Base-by-base conservation (phyloP, 2,329 filamentous ascomycete species). In the Stachybotrys elegans region DNA sequence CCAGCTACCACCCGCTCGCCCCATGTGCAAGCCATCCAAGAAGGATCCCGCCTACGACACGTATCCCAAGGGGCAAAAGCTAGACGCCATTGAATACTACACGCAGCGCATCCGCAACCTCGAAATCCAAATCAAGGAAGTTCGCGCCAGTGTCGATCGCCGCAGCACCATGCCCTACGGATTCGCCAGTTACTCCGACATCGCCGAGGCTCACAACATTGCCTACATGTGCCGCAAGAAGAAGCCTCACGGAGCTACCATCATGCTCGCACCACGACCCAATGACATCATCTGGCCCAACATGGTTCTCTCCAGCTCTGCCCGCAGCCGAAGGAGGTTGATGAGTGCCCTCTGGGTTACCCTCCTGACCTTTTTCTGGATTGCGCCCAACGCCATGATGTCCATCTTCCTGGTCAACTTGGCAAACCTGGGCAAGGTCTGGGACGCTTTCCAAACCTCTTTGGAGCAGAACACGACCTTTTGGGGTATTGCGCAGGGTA, bases 211-310 rank as follows among this genome's bases (percentile, higher is more conserved):
- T 1, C 93, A 98, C 59, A 80, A 79, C 17, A 90, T 95, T 49
- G 93, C 91, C 11, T 95, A 86, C 65, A 78, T 83, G 9, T 81
- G 86, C 19, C 86, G 86, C 46, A 87, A 82, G 40, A 93, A 93
- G 70, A 86, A 85, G 54, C 88, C 88, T 0, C 76, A 87, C 32
- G 88, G 88, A 5, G 83, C 89, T 0, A 86, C 79, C 0, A 80
- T 98, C 44, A 75, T 71, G 6, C 75, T 97, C 13, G 91, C 93
- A 1, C 90, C 93, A 3, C 81, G 83, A 46, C 92, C 93, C 4
- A 89, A 87, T 59, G 92, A 97, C 61, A 79, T 98, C 43, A 95
- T 98, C 51, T 98, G 93, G 93, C 85, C 89, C 61, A 98, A 98
- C 57, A 78, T 98, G 70, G 77, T 81, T 6, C 70, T 97, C 45